These are phyloP conservation scores for Aspergillus brunneoviolaceus DNA, from an alignment of 2,329 filamentous ascomycete genomes.

Conservation along the genomic window DNA sequence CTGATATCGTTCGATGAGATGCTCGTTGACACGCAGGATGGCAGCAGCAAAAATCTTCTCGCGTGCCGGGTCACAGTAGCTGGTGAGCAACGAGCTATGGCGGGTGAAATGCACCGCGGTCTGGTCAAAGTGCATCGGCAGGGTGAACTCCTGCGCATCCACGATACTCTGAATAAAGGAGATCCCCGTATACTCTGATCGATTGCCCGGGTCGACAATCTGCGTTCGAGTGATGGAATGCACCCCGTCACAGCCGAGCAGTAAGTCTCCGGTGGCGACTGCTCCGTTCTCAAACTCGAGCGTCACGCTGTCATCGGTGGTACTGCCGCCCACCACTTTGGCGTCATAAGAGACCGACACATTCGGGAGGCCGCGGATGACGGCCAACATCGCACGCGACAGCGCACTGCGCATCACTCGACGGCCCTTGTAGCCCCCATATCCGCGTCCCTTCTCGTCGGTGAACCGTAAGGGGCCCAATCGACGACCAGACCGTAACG, in stretches of 20 bases:
- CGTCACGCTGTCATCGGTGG: constrained; percentile 20
- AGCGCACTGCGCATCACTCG: constrained; percentile 36
- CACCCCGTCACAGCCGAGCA: constrained; percentile 43
- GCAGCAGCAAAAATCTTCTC: constrained; percentile 38
- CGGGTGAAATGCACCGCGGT: constrained; percentile 36
- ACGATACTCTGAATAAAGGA: constrained; percentile 39
- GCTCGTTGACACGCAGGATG: constrained; percentile 35
- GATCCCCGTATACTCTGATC: constrained; percentile 42
- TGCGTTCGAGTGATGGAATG: constrained; percentile 38
- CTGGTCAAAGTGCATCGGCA: constrained; percentile 27
- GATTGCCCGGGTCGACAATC: constrained; percentile 34
- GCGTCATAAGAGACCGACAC: constrained; percentile 9
- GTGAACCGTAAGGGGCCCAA: constrained; percentile 32
- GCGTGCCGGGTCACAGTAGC: constrained; percentile 33
- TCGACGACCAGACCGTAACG: constrained; percentile 30
- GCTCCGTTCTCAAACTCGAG: constrained; percentile 35
- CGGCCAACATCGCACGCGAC: constrained; percentile 33
- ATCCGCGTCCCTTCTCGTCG: constrained; percentile 28
- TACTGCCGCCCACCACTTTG: constrained; percentile 12
- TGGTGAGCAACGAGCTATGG: constrained; percentile 38
- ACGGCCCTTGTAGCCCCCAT: constrained; percentile 28
- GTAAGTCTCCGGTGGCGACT: constrained; percentile 33
- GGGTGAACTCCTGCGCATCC: constrained; percentile 19
- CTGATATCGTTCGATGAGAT: constrained; percentile 23
- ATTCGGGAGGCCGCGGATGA: constrained; percentile 15